phyloP scores from a whole-genome alignment of 75 land plant species.

The Adiantum capillusveneris region DNA sequence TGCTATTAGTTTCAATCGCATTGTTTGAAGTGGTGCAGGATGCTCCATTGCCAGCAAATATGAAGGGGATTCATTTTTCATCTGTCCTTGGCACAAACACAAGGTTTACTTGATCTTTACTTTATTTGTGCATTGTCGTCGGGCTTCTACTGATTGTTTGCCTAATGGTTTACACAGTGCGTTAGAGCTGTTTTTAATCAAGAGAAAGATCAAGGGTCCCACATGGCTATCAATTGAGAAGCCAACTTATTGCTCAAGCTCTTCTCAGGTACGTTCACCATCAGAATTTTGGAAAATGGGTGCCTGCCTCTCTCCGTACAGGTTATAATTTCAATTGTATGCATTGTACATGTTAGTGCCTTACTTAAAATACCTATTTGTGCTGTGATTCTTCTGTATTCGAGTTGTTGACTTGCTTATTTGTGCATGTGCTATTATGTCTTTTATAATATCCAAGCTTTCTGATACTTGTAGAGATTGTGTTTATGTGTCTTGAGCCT shows the following conservation, averaged over 20 bases:
- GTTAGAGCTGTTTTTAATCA: conserved; percentile 76
- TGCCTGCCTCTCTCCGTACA: too few species aligned
- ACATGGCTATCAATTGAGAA: conserved; percentile 87
- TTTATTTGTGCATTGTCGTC: neutral
- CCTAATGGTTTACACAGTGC: conserved; percentile 49
- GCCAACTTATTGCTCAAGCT: conserved; percentile 37
- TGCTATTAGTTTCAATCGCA: too few species aligned
- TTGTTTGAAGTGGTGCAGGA: too few species aligned
- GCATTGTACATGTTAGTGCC: too few species aligned
- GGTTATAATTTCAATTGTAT: too few species aligned
- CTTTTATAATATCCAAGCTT: neutral
- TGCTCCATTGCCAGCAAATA: conserved; percentile 70
- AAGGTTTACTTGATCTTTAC: conserved; percentile 41
- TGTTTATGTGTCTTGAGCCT: too few species aligned
- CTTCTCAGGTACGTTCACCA: conserved; percentile 80
- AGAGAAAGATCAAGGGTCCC: conserved; percentile 85
- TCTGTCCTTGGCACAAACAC: conserved; percentile 71
- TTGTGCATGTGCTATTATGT: too few species aligned
- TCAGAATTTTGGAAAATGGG: too few species aligned
- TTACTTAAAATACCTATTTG: too few species aligned
- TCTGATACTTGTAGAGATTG: too few species aligned
- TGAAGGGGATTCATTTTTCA: conserved; percentile 59
- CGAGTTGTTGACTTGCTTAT: too few species aligned
- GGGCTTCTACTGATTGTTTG: neutral
- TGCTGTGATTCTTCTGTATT: too few species aligned